Conservation (phyloP, 805 yeast species). For the Tetrapisispora arboricola region DNA sequence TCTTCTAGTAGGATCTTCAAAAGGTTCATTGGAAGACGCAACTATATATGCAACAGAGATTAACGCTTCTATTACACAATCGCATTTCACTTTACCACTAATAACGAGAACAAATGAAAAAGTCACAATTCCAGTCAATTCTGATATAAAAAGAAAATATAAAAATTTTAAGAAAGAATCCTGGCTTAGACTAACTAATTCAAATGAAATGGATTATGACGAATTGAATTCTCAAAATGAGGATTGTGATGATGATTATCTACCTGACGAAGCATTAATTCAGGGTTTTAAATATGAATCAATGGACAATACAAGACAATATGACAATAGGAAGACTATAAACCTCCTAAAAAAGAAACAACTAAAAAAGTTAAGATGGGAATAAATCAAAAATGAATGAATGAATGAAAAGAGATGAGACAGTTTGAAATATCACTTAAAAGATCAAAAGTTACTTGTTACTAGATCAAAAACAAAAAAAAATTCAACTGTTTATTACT, state of each 20-base stretch:
- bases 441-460: background rate
- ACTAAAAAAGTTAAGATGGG: constrained; percentile 2
- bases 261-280: constrained; percentile 23
- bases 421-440: background rate
- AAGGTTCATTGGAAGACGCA: constrained; percentile 24
- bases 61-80: constrained; percentile 15
- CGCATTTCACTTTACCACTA: constrained; percentile 14
- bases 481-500: too few species aligned
- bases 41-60: constrained; percentile 28
- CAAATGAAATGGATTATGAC: background rate
- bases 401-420: too few species aligned
- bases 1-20: constrained; percentile 22
- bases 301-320: background rate
- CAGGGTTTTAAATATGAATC: constrained; percentile 15
- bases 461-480: too few species aligned
- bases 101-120: constrained; percentile 19
- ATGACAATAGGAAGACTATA: constrained; percentile 8
- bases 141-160: constrained; percentile 18
- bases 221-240: background rate
- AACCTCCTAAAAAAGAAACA: background rate
- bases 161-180: constrained; percentile 11
- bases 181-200: constrained; percentile 5
- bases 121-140: constrained; percentile 25
- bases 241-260: constrained; percentile 1
- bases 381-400: background rate